Base-by-base conservation (phyloP, 805 yeast genomes). In the Teunomyces aglyptinius region DNA sequence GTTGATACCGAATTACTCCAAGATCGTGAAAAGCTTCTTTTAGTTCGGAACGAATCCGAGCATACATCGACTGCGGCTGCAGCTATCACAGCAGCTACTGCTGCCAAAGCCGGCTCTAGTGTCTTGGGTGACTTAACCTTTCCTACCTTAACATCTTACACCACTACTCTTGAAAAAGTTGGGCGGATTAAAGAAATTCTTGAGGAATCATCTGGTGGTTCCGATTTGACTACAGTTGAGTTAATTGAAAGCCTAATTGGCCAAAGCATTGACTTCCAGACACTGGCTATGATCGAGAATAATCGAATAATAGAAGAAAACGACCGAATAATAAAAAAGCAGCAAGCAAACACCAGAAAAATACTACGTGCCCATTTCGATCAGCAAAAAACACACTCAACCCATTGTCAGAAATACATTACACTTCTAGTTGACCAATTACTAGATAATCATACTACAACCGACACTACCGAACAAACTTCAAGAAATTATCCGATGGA, bases 281-380 rank as follows among this genome's bases (percentile, higher is more conserved):
- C 39, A 12, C 39, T 12, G 39, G 39, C 39, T 10, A 36, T 36
- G 39, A 36, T 36, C 8, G 39, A 36, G n/a, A 36, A 36, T 26
- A 36, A 20, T 15, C 39, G 39, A 22, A 36, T 36, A 27, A 34
- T 44, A 22, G 48, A 45, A 26, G 41, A 36, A n/a, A 36, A 13
- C 28, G 39, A 36, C 27, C 27, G 40, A 12, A 32, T 48, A 27
- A 45, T 48, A 15, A 24, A 35, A 18, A 32, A 39, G 28, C 51
- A 45, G 10, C 43, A 38, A 38, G 44, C 34, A 12, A 45, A 34
- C 32, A 29, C 32, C 18, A 36, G 41, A 16, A 32, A 41, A 24
- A 43, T 45, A 13, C 11, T 33, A 18, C 46, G 45, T 32, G 39
- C 35, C 41, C 44, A 32, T 15, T 13, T 33, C 19, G 35, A 39